Evolutionary conservation across 257 asterid genomes (phyloP).

Genomic region (Scutellaria baicalensis): DNA sequence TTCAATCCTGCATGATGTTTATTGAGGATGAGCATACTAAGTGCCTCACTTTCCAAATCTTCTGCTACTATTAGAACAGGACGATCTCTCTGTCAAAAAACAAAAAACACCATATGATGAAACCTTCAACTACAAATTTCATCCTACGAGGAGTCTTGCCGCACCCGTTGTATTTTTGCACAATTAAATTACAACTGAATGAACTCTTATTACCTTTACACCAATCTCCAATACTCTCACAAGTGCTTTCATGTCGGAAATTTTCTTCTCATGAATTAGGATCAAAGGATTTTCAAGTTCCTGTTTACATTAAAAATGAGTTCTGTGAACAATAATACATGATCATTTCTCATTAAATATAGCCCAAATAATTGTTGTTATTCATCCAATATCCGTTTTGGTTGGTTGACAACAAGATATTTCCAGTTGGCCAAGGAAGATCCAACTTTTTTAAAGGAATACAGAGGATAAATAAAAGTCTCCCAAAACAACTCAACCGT

Average conservation of each 20-base stretch:
- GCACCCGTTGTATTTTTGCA: not conserved
- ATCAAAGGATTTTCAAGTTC: constrained; percentile 90
- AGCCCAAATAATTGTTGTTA: not conserved
- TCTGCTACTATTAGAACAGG: constrained; percentile 86
- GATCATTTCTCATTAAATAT: not conserved
- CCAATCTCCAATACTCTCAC: constrained; percentile 71
- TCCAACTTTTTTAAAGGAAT: not conserved
- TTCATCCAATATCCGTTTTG: not conserved
- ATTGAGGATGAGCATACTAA: constrained; percentile 72
- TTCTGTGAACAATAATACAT: not conserved
- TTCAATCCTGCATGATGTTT: constrained; percentile 81
- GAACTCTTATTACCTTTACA: constrained; percentile 45
- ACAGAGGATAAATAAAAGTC: not conserved
- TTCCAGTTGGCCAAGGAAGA: not conserved
- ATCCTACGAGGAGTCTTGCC: not conserved
- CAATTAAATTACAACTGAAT: constrained; percentile 4
- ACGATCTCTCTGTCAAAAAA: constrained; percentile 47
- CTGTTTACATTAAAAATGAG: constrained; percentile 35
- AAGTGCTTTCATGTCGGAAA: constrained; percentile 61
- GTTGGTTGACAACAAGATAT: not conserved
- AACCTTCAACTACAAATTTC: not conserved
- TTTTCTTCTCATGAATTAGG: constrained; percentile 85
- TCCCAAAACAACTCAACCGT: not conserved
- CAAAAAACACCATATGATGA: constrained; percentile 4
- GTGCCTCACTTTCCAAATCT: constrained; percentile 75